A percentile compares a stretch with the other conserved stretches of the same genome.
Conservation (phyloP, 2,329 filamentous ascomycete genomes). For the Fusarium sp. region DNA sequence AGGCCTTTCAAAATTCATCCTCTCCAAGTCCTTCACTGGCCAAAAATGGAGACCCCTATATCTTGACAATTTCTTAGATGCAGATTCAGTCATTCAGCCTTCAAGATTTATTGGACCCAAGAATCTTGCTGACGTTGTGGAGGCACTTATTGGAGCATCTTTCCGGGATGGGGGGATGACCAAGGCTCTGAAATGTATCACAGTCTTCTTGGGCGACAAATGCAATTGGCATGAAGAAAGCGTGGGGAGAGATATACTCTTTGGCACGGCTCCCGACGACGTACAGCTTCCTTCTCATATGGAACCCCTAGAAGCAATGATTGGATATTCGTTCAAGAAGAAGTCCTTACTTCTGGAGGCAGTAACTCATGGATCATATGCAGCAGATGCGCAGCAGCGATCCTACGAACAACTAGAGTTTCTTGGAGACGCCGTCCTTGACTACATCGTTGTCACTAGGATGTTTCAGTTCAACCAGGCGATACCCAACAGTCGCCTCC, state of each 20-base stretch:
- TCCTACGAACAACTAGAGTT: constrained; percentile 84
- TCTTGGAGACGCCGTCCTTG: constrained; percentile 86
- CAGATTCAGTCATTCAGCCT: constrained; percentile 13
- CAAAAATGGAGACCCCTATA: constrained; percentile 80
- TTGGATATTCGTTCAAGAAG: constrained; percentile 80
- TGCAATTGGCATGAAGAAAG: constrained; percentile 65
- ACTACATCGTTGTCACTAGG: constrained; percentile 77
- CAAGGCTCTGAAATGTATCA: constrained; percentile 74
- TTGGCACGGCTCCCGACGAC: constrained; percentile 54
- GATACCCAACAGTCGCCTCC: constrained; percentile 72
- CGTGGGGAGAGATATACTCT: constrained; percentile 59
- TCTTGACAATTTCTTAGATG: constrained; percentile 55
- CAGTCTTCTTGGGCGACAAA: constrained; percentile 72
- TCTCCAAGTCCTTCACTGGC: constrained; percentile 75
- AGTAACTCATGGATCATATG: constrained; percentile 79
- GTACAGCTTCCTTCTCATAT: constrained; percentile 58
- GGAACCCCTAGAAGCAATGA: constrained; percentile 69
- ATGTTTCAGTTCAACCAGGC: constrained; percentile 64
- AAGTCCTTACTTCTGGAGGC: constrained; percentile 80
- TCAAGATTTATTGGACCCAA: constrained; percentile 74
- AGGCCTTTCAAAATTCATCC: constrained; percentile 79
- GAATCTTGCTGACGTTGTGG: constrained; percentile 86
- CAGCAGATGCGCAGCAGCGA: constrained; percentile 56
- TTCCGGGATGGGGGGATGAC: constrained; percentile 76
- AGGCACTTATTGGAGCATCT: constrained; percentile 84